phyloP scores from a whole-genome alignment of 805 yeast genomes.

The Teunomyces panamensis region DNA sequence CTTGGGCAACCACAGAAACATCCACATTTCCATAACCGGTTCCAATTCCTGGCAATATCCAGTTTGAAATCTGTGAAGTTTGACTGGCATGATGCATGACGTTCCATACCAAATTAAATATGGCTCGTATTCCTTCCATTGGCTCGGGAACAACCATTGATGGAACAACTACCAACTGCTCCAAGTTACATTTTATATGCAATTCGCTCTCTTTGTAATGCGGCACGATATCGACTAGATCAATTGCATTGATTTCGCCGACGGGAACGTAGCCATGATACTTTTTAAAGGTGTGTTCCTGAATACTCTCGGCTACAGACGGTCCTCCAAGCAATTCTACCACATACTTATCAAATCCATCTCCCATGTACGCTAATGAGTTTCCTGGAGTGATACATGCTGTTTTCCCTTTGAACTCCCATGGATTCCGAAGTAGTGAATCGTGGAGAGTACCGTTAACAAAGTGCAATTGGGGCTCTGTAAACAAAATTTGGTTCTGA shows the following conservation, averaged over 20 bases:
- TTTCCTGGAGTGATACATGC: conserved; percentile 23
- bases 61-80: conserved; percentile 5
- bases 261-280: conserved; percentile 19
- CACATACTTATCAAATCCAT: conserved; percentile 25
- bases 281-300: conserved; percentile 11
- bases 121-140: conserved; percentile 4
- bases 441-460: neutral
- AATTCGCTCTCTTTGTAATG: conserved; percentile 8
- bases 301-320: conserved; percentile 14
- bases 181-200: conserved; percentile 9
- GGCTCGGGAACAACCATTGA: conserved; percentile 26
- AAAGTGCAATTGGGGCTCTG: neutral
- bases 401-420: conserved; percentile 3
- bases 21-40: conserved; percentile 24
- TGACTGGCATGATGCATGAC: conserved; percentile 8
- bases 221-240: conserved; percentile 8
- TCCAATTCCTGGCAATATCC: conserved; percentile 27
- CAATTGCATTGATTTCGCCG: conserved; percentile 11
- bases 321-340: conserved; percentile 13
- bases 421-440: neutral
- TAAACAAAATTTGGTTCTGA: neutral
- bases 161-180: conserved; percentile 13
- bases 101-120: conserved; percentile 24
- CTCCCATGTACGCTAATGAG: conserved; percentile 26
- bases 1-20: conserved; percentile 13